Evolutionary conservation across 345 rosid species (phyloP).

Genomic region (Firmiana major): DNA sequence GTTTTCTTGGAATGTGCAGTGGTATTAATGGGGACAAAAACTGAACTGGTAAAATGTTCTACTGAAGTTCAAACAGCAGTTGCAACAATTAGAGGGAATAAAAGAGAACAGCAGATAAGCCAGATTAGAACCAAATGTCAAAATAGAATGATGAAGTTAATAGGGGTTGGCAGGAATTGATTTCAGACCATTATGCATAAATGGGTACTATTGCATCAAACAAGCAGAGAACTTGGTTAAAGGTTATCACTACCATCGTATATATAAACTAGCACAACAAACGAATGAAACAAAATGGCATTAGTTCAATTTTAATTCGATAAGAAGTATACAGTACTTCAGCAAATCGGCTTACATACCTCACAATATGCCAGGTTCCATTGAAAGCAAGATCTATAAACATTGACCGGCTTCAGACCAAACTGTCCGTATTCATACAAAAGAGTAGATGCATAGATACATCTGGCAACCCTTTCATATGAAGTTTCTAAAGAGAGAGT

Average conservation of each 20-base stretch:
- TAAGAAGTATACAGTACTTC: neutral
- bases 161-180: neutral
- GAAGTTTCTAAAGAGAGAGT: constrained; percentile 46
- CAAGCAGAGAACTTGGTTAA: neutral
- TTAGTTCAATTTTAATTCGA: neutral
- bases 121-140: neutral
- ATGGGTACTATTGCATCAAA: neutral
- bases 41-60: neutral
- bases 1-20: neutral
- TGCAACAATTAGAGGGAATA: neutral
- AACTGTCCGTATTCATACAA: constrained; percentile 40
- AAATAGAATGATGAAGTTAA: neutral
- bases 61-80: neutral
- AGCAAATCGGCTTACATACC: constrained; percentile 24
- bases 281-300: constrained; percentile 9
- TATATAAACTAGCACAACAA: neutral
- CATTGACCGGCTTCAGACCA: constrained; percentile 28
- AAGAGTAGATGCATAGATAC: constrained; percentile 48
- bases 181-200: neutral
- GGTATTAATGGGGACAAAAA: neutral
- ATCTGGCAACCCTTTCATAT: constrained; percentile 47
- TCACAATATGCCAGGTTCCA: constrained; percentile 47
- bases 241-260: neutral
- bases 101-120: neutral
- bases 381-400: constrained; percentile 29